These are phyloP conservation scores for Psilocybe azurescens DNA, from an alignment of 768 basidiomycete genomes.

Conservation along the genomic window DNA sequence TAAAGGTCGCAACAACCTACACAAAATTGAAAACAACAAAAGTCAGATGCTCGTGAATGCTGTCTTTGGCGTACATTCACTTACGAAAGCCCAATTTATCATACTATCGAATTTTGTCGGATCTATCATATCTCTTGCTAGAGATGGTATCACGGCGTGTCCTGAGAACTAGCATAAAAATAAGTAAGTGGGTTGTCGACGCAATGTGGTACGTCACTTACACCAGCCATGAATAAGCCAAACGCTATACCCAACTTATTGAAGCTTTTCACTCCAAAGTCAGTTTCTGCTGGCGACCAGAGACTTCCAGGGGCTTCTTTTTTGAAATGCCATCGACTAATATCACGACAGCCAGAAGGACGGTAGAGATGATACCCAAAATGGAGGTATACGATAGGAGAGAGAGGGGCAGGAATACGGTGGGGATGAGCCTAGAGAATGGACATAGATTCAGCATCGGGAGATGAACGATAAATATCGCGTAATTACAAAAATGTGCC, in stretches of 20 bases:
- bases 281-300: constrained; percentile 75
- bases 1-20: constrained; percentile 63
- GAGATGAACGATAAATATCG: neutral
- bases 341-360: constrained; percentile 77
- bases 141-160: constrained; percentile 89
- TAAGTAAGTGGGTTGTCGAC: neutral
- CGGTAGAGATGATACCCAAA: constrained; percentile 79
- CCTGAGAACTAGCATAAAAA: constrained; percentile 71
- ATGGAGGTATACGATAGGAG: constrained; percentile 90
- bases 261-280: constrained; percentile 53
- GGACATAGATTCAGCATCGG: constrained; percentile 4
- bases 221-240: constrained; percentile 92
- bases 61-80: constrained; percentile 27
- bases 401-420: constrained; percentile 84
- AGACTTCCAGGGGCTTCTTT: constrained; percentile 79
- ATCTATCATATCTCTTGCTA: constrained; percentile 89
- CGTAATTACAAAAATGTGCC: constrained; percentile 69
- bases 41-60: neutral
- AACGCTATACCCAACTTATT: constrained; percentile 77
- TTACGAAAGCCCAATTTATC: constrained; percentile 87
- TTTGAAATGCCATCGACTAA: constrained; percentile 85
- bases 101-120: constrained; percentile 81
- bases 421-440: constrained; percentile 71
- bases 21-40: neutral
- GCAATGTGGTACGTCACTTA: constrained; percentile 37